These are phyloP conservation scores for Beauveria asiatica DNA, from an alignment of 2,329 filamentous ascomycete species.

Conservation along the genomic window DNA sequence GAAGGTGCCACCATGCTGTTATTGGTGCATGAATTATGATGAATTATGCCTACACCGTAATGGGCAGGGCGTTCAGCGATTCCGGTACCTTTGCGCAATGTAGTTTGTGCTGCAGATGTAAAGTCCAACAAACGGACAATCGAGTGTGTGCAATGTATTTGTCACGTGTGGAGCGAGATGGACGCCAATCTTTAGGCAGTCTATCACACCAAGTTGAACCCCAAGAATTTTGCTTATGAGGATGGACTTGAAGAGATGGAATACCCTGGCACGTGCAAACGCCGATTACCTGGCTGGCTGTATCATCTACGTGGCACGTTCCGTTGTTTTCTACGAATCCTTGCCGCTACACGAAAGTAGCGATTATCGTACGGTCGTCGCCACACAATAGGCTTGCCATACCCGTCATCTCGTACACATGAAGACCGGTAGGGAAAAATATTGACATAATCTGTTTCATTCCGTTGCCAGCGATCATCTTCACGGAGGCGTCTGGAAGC, in stretches of 20 bases:
- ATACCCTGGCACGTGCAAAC: background rate
- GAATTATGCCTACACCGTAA: background rate
- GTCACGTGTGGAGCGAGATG: background rate
- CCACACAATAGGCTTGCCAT: background rate
- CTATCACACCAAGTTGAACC: no score
- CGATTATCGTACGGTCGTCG: background rate
- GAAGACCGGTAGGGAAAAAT: no score
- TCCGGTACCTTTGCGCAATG: background rate
- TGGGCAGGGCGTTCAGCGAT: background rate
- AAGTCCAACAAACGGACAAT: background rate
- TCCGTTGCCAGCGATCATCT: no score
- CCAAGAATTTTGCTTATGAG: no score
- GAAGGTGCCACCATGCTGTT: constrained; percentile 9
- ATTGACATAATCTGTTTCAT: no score
- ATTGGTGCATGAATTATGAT: background rate
- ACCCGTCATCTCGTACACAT: no score
- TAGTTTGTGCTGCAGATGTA: background rate
- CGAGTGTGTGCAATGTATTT: background rate
- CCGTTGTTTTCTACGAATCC: background rate
- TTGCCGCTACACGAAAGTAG: background rate
- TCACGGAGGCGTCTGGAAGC: no score
- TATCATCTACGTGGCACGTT: background rate
- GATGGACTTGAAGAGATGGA: background rate
- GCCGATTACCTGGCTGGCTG: background rate
- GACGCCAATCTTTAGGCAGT: background rate